Evolutionary conservation across 2,329 filamentous ascomycete genomes (phyloP).

Genomic region (Incumbomyces delicatus): DNA sequence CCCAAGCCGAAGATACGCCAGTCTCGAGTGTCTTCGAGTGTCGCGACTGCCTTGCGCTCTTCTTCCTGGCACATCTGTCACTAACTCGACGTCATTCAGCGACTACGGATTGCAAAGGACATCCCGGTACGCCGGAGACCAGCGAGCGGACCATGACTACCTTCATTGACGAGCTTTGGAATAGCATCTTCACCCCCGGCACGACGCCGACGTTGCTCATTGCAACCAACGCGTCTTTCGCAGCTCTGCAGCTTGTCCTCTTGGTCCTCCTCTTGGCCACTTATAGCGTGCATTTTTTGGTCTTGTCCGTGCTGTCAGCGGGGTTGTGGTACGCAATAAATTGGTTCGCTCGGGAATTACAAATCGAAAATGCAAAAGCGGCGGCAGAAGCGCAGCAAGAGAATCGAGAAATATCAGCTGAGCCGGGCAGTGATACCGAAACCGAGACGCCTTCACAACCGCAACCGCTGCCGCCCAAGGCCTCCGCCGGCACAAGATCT

Average conservation of each 20-base stretch:
- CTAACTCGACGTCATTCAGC: no score
- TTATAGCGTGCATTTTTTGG: slow-evolving; percentile 76
- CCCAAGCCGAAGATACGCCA: no score
- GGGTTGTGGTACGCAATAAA: slow-evolving; percentile 91
- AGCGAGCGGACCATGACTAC: slow-evolving; percentile 28
- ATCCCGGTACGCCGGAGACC: no score
- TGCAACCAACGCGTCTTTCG: slow-evolving; percentile 86
- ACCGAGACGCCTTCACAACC: slow-evolving; percentile 25
- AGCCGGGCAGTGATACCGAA: slow-evolving; percentile 26
- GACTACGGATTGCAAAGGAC: no score
- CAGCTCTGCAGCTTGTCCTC: slow-evolving; percentile 70
- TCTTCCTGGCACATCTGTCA: no score
- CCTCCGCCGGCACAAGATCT: not conserved
- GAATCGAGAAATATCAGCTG: slow-evolving; percentile 35
- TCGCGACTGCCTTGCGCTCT: no score
- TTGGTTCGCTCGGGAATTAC: slow-evolving; percentile 75
- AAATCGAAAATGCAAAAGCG: slow-evolving; percentile 40
- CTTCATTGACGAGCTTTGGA: slow-evolving; percentile 70
- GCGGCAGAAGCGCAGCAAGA: slow-evolving; percentile 34
- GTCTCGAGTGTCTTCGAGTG: no score
- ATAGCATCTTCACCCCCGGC: slow-evolving; percentile 87
- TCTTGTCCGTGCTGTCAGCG: slow-evolving; percentile 68
- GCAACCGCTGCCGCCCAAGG: not conserved
- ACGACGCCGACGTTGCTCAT: slow-evolving; percentile 77
- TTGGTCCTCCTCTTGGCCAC: slow-evolving; percentile 67